Conservation (phyloP, 352 stramenopile genomes). For the Phytophthora fragariae region DNA sequence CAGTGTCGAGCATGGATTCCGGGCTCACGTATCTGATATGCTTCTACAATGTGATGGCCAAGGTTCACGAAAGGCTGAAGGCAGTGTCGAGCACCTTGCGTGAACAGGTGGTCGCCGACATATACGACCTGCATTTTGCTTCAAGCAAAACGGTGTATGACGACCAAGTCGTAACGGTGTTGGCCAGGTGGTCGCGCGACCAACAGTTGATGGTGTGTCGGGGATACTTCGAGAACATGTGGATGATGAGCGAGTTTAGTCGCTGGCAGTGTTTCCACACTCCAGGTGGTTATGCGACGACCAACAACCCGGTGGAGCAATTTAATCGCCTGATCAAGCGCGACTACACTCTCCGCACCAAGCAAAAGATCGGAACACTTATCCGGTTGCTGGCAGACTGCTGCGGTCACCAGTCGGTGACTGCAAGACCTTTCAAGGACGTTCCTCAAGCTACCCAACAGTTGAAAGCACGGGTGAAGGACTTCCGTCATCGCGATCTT, state of each 20-base stretch:
- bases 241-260: neutral
- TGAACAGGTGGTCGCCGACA: conserved; percentile 3
- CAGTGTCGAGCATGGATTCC: too few relatives aligned
- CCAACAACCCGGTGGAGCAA: conserved; percentile 1
- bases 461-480: neutral
- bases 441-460: neutral
- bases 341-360: neutral
- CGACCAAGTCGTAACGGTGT: neutral
- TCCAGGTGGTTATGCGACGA: neutral
- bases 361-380: neutral
- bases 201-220: neutral
- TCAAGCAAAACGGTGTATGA: neutral
- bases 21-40: conserved; percentile 20
- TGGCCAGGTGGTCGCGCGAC: neutral
- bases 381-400: neutral
- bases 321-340: conserved; percentile 6
- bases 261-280: conserved; percentile 10
- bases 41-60: conserved; percentile 29
- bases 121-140: conserved; percentile 28
- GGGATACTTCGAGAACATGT: neutral
- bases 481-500: neutral
- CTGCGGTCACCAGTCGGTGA: neutral
- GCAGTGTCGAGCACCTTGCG: neutral
- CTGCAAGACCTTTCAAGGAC: neutral
- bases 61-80: conserved; percentile 5